Evolutionary conservation across 805 yeast species (phyloP), one percentile per base, ranked within the genome.

Genomic region (Vanderwaltozyma yarrowii): DNA sequence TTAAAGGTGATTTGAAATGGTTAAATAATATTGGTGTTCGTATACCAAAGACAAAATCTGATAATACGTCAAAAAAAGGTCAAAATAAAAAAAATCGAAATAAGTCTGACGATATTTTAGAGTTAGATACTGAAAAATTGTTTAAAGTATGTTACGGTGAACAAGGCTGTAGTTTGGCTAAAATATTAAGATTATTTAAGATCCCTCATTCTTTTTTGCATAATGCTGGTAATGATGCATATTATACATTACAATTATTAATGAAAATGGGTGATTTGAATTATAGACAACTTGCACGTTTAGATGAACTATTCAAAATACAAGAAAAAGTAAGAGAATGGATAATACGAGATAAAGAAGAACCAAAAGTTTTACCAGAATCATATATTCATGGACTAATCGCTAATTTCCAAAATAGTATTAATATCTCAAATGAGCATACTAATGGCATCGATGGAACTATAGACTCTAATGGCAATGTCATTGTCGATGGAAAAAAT

Each of bases 151-250:
- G 69, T 1, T 65, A 62, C 43, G 70, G 75, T 2, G 49, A 49
- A 6, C 46, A 57, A 25, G 70, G 72, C 4, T 61, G 66, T 3
- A 61, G 69, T 5, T 52, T 80, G 32, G 64, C 71, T 11, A 67
- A 65, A 13, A 54, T 71, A 0, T 58, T 78, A 11, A 54, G 70
- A 26, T 51, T 65, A 30, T 56, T 73, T 32, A 60, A 62, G 16
- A 65, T 80, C 2, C 80, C 83, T 1, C 74, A 73, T 49, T 67
- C 76, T 0, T 66, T 62, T 45, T 58, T 80, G 32, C 86, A 80
- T 52, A 80, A 80, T 51, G 87, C 81, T 1, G 83, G 77, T 2
- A 80, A 80, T 50, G 87, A 80, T 53, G 73, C 83, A 6, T 74
- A 75, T 46, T 76, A 65, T 42, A 80, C 86, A 0, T 52, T 78